Percentiles rank a stretch among this genome's conserved stretches.
These are phyloP conservation scores for Polyporus arcularius DNA, from an alignment of 768 basidiomycete genomes.

Conservation along the genomic window DNA sequence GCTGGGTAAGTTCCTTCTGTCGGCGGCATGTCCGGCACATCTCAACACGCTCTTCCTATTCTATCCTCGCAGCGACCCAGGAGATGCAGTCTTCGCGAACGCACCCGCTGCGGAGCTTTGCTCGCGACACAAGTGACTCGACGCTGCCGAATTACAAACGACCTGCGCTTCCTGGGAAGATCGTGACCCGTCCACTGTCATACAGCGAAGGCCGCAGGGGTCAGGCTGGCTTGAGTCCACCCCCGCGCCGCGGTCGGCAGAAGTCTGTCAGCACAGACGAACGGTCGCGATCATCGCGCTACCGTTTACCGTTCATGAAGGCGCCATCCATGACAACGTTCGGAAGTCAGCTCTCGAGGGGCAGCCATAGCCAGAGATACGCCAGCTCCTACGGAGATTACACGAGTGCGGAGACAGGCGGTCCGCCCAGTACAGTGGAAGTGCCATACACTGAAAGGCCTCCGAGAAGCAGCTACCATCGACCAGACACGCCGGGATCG, in stretches of 20 bases:
- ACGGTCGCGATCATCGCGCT: background rate
- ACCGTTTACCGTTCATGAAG: conserved; percentile 9
- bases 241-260: conserved; percentile 5
- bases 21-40: background rate
- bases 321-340: conserved; percentile 24
- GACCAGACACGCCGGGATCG: conserved; percentile 12
- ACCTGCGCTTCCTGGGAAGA: background rate
- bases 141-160: background rate
- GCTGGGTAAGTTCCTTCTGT: background rate
- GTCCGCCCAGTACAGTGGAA: background rate
- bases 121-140: background rate
- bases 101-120: background rate
- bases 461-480: background rate
- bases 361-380: background rate
- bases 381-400: conserved; percentile 1
- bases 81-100: background rate
- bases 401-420: background rate
- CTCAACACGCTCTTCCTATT: background rate
- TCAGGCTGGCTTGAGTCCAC: background rate
- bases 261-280: background rate
- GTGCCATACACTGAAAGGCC: background rate
- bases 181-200: background rate
- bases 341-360: conserved; percentile 9
- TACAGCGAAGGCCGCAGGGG: background rate
- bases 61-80: conserved; percentile 1